phyloP scores from a whole-genome alignment of 805 yeast genomes.

The Zygosaccharomyces siamensis region DNA sequence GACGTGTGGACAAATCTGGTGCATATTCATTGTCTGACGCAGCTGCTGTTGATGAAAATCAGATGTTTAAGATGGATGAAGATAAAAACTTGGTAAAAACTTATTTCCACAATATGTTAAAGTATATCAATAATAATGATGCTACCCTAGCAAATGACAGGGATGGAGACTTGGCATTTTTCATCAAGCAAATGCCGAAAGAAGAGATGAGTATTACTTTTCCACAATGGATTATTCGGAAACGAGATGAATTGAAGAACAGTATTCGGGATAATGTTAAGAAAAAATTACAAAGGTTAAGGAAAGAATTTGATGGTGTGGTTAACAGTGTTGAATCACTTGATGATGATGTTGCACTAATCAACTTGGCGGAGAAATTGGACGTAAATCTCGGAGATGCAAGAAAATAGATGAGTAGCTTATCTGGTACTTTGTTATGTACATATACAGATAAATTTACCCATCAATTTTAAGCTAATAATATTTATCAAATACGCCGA shows the following conservation, averaged over 20 bases:
- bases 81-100: slow-evolving; percentile 16
- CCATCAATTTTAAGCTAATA: not conserved
- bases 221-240: slow-evolving; percentile 59
- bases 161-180: slow-evolving; percentile 60
- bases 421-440: too few species aligned
- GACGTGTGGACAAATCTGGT: not conserved
- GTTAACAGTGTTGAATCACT: slow-evolving; percentile 11
- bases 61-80: slow-evolving; percentile 8
- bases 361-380: slow-evolving; percentile 11
- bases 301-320: slow-evolving; percentile 21
- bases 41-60: not conserved
- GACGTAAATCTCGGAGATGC: too few species aligned
- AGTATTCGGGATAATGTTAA: slow-evolving; percentile 47
- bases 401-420: not conserved
- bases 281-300: slow-evolving; percentile 44
- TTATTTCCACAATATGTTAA: slow-evolving; percentile 27
- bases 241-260: slow-evolving; percentile 44
- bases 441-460: not conserved
- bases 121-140: slow-evolving; percentile 26
- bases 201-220: slow-evolving; percentile 65
- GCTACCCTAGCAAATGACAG: slow-evolving; percentile 44
- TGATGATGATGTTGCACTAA: slow-evolving; percentile 17
- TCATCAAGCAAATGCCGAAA: slow-evolving; percentile 64
- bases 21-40: not conserved
- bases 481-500: not conserved